phyloP scores from a whole-genome alignment of 1,284 basidiomycete species.

The Melampsora larici-populina region DNA sequence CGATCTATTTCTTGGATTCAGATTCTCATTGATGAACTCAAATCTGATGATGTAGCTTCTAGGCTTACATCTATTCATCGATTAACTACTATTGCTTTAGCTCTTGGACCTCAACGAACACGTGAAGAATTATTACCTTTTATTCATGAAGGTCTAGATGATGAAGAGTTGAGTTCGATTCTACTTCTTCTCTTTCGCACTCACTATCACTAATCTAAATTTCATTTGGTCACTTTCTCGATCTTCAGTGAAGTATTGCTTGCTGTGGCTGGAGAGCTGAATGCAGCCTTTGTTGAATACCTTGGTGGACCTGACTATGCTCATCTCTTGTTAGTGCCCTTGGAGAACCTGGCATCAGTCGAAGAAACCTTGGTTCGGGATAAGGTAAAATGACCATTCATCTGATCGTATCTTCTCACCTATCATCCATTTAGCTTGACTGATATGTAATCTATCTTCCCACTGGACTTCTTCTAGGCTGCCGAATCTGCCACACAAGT shows the following conservation, averaged over 20 bases:
- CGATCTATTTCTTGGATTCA: background rate
- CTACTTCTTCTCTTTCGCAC: background rate
- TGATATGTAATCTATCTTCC: background rate
- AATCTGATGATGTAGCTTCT: no score
- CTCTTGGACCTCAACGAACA: constrained; percentile 89
- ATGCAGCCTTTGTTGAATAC: constrained; percentile 76
- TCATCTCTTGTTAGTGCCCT: constrained; percentile 81
- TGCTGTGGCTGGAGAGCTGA: constrained; percentile 88
- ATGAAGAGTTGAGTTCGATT: constrained; percentile 67
- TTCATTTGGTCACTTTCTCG: background rate
- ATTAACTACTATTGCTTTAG: constrained; percentile 96
- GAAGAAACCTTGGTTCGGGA: constrained; percentile 98
- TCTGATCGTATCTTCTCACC: constrained; percentile 31
- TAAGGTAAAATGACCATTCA: constrained; percentile 65
- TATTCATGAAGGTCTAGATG: constrained; percentile 95
- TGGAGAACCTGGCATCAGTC: constrained; percentile 93
- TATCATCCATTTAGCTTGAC: constrained; percentile 42
- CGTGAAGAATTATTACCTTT: constrained; percentile 96
- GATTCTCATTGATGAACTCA: constrained; percentile 87
- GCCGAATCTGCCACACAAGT: constrained; percentile 95
- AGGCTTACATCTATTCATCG: constrained; percentile 96
- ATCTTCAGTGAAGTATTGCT: constrained; percentile 72
- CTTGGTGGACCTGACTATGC: constrained; percentile 86
- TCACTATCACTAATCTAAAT: background rate
- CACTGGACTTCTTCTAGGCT: constrained; percentile 62